A percentile compares a stretch with the other conserved stretches of the same genome.
Evolutionary conservation across 768 basidiomycete species (phyloP).

Genomic region (Pulveroboletus sp.): DNA sequence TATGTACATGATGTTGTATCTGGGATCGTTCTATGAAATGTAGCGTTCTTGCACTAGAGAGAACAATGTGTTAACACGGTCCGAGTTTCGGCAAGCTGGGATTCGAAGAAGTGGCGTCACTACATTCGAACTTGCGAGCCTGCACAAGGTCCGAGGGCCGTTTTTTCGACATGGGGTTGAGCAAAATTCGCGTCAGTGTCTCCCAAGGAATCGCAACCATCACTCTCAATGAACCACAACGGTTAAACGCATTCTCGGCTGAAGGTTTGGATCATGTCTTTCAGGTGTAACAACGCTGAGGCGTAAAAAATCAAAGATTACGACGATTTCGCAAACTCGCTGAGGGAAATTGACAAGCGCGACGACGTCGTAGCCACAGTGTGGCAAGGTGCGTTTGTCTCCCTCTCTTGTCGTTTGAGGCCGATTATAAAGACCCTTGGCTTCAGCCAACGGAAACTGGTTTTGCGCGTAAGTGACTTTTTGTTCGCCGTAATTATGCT

Average conservation of each 20-base stretch:
- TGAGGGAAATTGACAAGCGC: slow-evolving; percentile 56
- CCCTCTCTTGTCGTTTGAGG: not conserved
- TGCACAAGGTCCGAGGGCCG: no score
- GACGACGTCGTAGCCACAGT: slow-evolving; percentile 64
- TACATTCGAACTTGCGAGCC: no score
- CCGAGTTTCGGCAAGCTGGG: no score
- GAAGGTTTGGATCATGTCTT: slow-evolving; percentile 38
- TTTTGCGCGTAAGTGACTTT: slow-evolving; percentile 63
- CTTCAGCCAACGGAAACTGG: slow-evolving; percentile 63
- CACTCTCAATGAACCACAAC: slow-evolving; percentile 58
- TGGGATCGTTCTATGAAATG: not conserved
- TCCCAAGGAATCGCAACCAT: slow-evolving; percentile 64
- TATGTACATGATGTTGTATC: slow-evolving; percentile 1
- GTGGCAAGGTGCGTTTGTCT: slow-evolving; percentile 51
- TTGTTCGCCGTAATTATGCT: not conserved
- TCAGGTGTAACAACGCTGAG: not conserved
- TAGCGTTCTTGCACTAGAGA: not conserved
- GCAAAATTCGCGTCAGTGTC: slow-evolving; percentile 46
- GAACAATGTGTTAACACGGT: no score
- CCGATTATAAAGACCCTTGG: no score
- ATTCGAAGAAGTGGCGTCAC: no score
- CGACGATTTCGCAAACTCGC: slow-evolving; percentile 52
- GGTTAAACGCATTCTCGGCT: slow-evolving; percentile 57
- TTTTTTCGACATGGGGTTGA: slow-evolving; percentile 25
- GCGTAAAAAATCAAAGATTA: slow-evolving; percentile 46